Evolutionary conservation across 176 grass and related monocot species (phyloP).

Genomic region (Coix lacrymajobi): DNA sequence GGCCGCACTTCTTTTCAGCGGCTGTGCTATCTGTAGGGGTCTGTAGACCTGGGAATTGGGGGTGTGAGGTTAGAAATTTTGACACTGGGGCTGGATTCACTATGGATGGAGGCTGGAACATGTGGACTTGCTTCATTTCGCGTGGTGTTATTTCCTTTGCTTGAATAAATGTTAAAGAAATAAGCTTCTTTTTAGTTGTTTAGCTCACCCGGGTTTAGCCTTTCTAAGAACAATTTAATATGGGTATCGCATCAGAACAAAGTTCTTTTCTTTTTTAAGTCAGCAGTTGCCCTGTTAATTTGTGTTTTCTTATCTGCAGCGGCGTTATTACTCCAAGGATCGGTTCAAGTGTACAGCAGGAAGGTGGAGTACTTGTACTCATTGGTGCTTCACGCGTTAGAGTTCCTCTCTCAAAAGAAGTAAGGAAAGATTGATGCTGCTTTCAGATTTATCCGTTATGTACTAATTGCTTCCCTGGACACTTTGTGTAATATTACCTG

Average conservation of each 20-base stretch:
- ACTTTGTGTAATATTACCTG: not conserved
- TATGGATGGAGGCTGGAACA: not conserved
- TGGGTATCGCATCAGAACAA: not conserved
- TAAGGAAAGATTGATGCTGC: constrained; percentile 31
- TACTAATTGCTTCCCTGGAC: not conserved
- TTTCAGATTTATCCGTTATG: not conserved
- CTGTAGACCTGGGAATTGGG: not conserved
- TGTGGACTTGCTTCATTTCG: constrained; percentile 1
- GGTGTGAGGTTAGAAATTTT: not conserved
- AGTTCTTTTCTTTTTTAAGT: constrained; percentile 10
- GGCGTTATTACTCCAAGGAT: constrained; percentile 84
- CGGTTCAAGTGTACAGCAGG: constrained; percentile 84
- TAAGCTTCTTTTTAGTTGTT: not conserved
- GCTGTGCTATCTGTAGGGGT: not conserved
- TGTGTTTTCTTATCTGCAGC: constrained; percentile 43
- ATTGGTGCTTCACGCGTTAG: constrained; percentile 70
- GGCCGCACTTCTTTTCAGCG: not conserved
- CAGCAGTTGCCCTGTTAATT: not conserved
- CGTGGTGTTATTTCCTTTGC: not conserved
- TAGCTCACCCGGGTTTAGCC: not conserved
- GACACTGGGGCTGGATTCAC: not conserved
- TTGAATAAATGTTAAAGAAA: not conserved
- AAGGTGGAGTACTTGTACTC: constrained; percentile 98
- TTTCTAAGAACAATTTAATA: not conserved
- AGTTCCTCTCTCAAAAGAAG: constrained; percentile 92